Conservation (phyloP, 225 moss, liverwort and hornwort genomes). For the Physcomitrium patens region DNA sequence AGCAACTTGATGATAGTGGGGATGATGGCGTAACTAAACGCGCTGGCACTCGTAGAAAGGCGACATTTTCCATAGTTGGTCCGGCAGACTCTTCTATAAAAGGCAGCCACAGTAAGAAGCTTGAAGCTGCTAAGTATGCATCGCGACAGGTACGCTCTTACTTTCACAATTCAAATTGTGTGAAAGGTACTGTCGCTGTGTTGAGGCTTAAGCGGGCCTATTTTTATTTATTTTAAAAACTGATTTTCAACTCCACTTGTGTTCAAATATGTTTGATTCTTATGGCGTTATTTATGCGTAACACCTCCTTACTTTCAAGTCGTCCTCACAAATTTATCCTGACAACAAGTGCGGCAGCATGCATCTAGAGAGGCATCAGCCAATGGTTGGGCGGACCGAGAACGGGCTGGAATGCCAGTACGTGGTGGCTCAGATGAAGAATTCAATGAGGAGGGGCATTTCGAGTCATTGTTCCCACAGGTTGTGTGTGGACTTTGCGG, state of each 20-base stretch:
- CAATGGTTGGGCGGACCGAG: conserved; percentile 59
- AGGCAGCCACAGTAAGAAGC: conserved; percentile 51
- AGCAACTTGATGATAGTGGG: conserved; percentile 52
- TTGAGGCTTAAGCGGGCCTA: conserved; percentile 3
- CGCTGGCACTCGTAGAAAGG: conserved; percentile 64
- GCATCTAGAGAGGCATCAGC: conserved; percentile 56
- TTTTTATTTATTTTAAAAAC: background rate
- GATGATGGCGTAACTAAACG: conserved; percentile 66
- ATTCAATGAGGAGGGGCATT: conserved; percentile 49
- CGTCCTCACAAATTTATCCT: conserved; percentile 24
- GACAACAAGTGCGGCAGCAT: conserved; percentile 48
- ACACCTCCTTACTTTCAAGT: conserved; percentile 20
- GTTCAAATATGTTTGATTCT: conserved; percentile 11
- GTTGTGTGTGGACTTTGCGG: conserved; percentile 83
- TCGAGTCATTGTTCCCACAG: conserved; percentile 62
- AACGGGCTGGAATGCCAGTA: conserved; percentile 47
- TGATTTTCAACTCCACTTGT: background rate
- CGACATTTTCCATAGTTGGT: conserved; percentile 53
- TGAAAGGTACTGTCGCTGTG: background rate
- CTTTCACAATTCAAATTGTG: background rate
- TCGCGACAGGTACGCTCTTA: conserved; percentile 63
- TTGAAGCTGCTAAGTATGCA: conserved; percentile 58
- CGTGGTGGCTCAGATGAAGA: conserved; percentile 46
- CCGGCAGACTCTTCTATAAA: conserved; percentile 49
- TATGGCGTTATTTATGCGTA: background rate